Evolutionary conservation across 1,139 yeast genomes (phyloP).

Genomic region (Kluyveromyces marxianus): DNA sequence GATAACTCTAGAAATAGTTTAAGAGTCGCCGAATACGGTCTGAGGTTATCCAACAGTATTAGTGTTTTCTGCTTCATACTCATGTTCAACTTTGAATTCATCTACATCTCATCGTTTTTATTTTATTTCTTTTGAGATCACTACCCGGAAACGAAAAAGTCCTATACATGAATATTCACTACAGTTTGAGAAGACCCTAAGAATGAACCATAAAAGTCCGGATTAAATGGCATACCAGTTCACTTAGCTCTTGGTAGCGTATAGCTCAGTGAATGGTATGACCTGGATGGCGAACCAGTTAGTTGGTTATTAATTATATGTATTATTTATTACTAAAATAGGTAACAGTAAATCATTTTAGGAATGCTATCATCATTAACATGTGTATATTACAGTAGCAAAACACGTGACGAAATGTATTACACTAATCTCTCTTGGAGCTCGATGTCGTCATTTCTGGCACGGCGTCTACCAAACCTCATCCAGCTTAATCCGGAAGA

Average conservation of each 20-base stretch:
- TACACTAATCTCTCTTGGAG: conserved; percentile 11
- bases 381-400: background rate
- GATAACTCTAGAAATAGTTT: too few relatives aligned
- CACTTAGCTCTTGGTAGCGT: background rate
- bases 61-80: background rate
- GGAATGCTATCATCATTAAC: background rate
- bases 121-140: background rate
- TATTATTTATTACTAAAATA: background rate
- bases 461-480: background rate
- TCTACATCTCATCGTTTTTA: background rate
- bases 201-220: background rate
- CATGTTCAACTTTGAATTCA: background rate
- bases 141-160: background rate
- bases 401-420: background rate
- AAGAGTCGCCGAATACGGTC: too few relatives aligned
- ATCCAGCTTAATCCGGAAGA: background rate
- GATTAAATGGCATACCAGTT: background rate
- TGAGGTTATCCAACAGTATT: too few relatives aligned
- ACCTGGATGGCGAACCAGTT: too few relatives aligned
- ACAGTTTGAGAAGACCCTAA: too few relatives aligned
- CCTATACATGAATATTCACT: too few relatives aligned
- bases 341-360: too few relatives aligned
- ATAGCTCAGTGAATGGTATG: too few relatives aligned
- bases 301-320: too few relatives aligned
- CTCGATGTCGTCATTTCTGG: conserved; percentile 11